Evolutionary conservation across 2,329 filamentous ascomycete genomes (phyloP).

Genomic region (Setomelanomma holmii): DNA sequence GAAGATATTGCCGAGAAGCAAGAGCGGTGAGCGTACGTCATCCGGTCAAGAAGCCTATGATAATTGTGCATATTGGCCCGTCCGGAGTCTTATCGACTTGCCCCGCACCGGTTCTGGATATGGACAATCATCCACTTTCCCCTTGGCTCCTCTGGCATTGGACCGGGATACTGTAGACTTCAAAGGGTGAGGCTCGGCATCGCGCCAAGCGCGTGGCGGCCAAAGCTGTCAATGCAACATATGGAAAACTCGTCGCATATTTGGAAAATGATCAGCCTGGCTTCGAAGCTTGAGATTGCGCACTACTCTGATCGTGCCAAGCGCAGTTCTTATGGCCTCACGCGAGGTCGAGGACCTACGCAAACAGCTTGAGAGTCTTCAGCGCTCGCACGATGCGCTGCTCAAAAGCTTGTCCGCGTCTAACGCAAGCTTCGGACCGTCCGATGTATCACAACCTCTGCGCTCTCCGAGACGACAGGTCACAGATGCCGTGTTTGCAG

Average conservation of each 20-base stretch:
- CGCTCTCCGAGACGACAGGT: constrained; percentile 31
- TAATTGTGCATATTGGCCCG: not conserved
- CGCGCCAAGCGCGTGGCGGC: not conserved
- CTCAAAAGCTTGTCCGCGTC: constrained; percentile 37
- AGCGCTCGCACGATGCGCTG: constrained; percentile 40
- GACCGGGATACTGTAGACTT: not conserved
- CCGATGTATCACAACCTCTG: constrained; percentile 29
- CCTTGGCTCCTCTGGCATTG: not conserved
- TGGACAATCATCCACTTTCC: not conserved
- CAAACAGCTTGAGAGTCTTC: constrained; percentile 42
- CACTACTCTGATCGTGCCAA: not conserved
- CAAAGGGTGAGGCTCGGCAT: not conserved
- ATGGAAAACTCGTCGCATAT: not conserved
- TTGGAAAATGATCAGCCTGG: not conserved
- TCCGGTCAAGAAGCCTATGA: not conserved
- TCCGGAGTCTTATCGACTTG: not conserved
- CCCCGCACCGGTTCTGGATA: not conserved
- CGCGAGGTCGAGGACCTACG: constrained; percentile 40
- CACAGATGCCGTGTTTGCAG: constrained; percentile 37
- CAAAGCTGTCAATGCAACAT: not conserved
- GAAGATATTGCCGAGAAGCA: no score
- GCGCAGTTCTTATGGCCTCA: constrained; percentile 25
- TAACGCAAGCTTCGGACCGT: constrained; percentile 35
- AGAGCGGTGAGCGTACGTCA: not conserved
- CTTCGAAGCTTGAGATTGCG: not conserved